These are phyloP conservation scores for Luzula sylvatica DNA, from an alignment of 176 grass and related monocot species.

Conservation along the genomic window DNA sequence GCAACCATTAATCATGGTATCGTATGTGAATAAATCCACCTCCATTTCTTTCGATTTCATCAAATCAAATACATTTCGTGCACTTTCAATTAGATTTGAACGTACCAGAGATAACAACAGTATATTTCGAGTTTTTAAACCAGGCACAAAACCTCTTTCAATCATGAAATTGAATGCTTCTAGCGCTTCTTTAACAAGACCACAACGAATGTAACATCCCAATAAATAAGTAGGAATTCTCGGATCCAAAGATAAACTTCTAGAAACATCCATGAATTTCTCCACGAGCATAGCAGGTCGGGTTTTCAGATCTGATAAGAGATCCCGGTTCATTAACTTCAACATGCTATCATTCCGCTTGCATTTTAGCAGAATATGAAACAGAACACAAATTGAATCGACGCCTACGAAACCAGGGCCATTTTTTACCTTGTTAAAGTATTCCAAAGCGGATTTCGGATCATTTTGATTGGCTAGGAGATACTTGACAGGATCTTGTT, in stretches of 20 bases:
- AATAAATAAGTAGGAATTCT: slow-evolving; percentile 16
- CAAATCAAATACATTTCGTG: slow-evolving; percentile 29
- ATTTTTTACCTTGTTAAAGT: slow-evolving; percentile 9
- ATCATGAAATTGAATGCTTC: slow-evolving; percentile 42
- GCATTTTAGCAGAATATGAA: slow-evolving; percentile 28
- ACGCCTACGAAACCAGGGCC: background rate
- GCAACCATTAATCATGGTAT: slow-evolving; percentile 43
- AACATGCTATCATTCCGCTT: background rate
- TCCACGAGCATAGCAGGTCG: slow-evolving; percentile 20
- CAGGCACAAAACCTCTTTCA: slow-evolving; percentile 17
- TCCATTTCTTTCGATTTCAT: slow-evolving; percentile 37
- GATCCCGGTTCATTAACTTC: slow-evolving; percentile 7
- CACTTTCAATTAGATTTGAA: slow-evolving; percentile 22
- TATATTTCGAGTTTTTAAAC: slow-evolving; percentile 35
- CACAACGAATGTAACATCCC: slow-evolving; percentile 21
- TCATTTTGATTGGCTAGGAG: slow-evolving; percentile 9
- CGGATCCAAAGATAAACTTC: slow-evolving; percentile 14
- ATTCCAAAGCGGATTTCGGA: slow-evolving; percentile 10
- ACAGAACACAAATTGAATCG: slow-evolving; percentile 16
- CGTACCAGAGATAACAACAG: slow-evolving; percentile 31
- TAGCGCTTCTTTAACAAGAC: background rate
- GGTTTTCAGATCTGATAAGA: background rate
- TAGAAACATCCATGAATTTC: slow-evolving; percentile 12
- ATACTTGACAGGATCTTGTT: slow-evolving; percentile 1
- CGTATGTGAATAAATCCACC: slow-evolving; percentile 36